Percentiles rank a stretch among this genome's conserved stretches.
Evolutionary conservation across 2,329 filamentous ascomycete species (phyloP).

Genomic region (Aspergillus aculeatinus): DNA sequence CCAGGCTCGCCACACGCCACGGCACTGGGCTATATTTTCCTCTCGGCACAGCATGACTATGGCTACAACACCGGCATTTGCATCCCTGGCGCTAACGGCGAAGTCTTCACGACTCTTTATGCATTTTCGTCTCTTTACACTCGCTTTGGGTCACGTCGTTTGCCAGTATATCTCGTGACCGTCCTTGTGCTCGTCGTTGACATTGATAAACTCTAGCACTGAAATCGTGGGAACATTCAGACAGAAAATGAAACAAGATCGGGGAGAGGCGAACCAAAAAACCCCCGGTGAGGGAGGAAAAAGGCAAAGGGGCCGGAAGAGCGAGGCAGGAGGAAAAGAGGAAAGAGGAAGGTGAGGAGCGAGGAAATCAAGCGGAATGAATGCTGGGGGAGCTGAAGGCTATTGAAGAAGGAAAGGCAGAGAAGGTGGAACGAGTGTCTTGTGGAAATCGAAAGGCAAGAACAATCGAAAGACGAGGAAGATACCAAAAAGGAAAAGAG

Average conservation of each 20-base stretch:
- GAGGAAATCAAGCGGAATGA: background rate
- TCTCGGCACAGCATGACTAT: background rate
- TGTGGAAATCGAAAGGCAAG: background rate
- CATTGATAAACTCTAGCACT: background rate
- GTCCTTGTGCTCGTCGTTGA: background rate
- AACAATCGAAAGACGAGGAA: background rate
- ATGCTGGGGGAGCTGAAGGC: too few species aligned
- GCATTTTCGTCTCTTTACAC: background rate
- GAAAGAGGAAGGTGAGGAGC: too few species aligned
- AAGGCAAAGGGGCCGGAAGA: background rate
- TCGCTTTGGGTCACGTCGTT: background rate
- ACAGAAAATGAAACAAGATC: background rate
- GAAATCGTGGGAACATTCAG: background rate
- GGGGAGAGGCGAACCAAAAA: background rate
- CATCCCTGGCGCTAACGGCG: background rate
- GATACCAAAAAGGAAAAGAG: constrained; percentile 12
- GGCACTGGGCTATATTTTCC: background rate
- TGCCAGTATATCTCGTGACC: background rate
- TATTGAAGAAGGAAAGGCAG: background rate
- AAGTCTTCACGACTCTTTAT: background rate
- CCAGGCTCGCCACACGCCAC: background rate
- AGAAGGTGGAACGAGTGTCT: background rate
- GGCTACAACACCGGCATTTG: background rate
- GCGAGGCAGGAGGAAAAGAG: background rate
- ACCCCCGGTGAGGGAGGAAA: background rate